Conservation (phyloP, 768 basidiomycete species). For the Rossbeevera mucosa region DNA sequence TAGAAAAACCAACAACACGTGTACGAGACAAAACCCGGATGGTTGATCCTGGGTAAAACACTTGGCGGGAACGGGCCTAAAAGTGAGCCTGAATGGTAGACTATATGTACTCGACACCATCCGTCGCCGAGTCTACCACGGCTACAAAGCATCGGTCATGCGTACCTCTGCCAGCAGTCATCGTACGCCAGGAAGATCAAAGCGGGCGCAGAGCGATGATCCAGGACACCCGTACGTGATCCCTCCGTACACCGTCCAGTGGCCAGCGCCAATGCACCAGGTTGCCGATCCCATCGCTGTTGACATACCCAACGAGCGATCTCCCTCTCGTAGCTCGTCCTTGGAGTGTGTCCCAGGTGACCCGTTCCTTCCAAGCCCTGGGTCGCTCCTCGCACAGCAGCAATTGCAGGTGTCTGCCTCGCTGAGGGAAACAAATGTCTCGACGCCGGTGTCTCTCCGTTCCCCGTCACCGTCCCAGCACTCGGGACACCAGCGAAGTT, state of each 20-base stretch:
- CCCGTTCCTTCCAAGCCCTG: slow-evolving; percentile 8
- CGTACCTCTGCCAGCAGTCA: slow-evolving; percentile 6
- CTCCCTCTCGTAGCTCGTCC: slow-evolving; percentile 22
- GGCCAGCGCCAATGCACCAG: slow-evolving; percentile 26
- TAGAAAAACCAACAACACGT: slow-evolving; percentile 6
- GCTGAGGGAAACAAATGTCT: slow-evolving; percentile 1
- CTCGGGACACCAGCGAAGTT: slow-evolving; percentile 8
- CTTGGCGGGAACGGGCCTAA: background rate
- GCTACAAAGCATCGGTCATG: slow-evolving; percentile 8
- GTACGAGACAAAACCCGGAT: background rate
- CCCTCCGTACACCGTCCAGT: slow-evolving; percentile 22
- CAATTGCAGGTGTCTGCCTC: slow-evolving; percentile 4
- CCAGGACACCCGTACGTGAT: slow-evolving; percentile 18
- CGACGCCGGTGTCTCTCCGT: slow-evolving; percentile 16
- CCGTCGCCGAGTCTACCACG: background rate
- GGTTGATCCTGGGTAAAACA: background rate
- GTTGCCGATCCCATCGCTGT: slow-evolving; percentile 12
- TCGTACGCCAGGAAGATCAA: slow-evolving; percentile 11
- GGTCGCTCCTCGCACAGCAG: slow-evolving; percentile 8
- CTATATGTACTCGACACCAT: background rate
- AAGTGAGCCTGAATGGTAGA: background rate
- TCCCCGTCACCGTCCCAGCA: slow-evolving; percentile 19
- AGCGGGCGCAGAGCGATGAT: slow-evolving; percentile 24
- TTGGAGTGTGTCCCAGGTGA: slow-evolving; percentile 14
- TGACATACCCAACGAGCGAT: background rate